phyloP scores from a whole-genome alignment of 768 basidiomycete species.

The Trametes meyenii region DNA sequence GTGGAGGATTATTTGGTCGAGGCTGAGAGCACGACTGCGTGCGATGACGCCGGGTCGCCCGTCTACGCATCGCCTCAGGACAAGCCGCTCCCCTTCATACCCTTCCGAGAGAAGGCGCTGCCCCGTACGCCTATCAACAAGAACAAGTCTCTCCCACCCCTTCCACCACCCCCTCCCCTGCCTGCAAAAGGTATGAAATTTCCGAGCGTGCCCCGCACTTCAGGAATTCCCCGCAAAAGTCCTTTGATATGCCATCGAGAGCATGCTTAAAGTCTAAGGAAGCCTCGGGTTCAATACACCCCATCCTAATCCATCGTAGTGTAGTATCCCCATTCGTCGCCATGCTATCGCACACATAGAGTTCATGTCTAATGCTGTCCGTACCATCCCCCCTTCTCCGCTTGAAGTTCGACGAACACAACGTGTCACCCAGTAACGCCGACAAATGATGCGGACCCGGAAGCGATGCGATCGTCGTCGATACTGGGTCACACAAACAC shows the following conservation, averaged over 20 bases:
- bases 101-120: neutral
- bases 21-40: conserved; percentile 16
- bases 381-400: too few relatives aligned
- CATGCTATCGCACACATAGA: too few relatives aligned
- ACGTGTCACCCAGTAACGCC: too few relatives aligned
- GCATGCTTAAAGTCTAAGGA: too few relatives aligned
- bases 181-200: neutral
- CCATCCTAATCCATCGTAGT: too few relatives aligned
- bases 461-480: neutral
- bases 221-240: too few relatives aligned
- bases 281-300: too few relatives aligned
- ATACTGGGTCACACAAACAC: conserved; percentile 6
- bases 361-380: too few relatives aligned
- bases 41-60: conserved; percentile 8
- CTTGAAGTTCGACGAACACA: too few relatives aligned
- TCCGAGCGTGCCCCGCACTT: too few relatives aligned
- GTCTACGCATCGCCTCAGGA: neutral
- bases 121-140: conserved; percentile 6
- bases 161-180: neutral
- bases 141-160: conserved; percentile 1
- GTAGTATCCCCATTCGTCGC: too few relatives aligned
- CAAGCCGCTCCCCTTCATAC: conserved; percentile 6
- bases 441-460: neutral
- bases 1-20: conserved; percentile 8
- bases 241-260: too few relatives aligned